Conservation (phyloP, 2,329 filamentous ascomycete species). For the Ascomycota sp. region DNA sequence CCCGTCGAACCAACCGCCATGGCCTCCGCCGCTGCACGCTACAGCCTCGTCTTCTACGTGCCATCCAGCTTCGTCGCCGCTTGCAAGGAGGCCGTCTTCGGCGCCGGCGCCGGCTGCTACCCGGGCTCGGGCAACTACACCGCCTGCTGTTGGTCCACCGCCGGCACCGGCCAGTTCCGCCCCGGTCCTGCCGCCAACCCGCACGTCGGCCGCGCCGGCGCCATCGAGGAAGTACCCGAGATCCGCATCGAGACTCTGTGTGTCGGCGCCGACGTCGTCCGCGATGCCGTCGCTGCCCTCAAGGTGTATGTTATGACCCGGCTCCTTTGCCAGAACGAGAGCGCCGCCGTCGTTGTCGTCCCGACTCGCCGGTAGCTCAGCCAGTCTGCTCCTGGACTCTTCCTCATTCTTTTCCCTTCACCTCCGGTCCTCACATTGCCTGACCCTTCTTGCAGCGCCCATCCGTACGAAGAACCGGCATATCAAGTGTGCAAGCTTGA, state of each 20-base stretch:
- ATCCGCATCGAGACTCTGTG: slow-evolving; percentile 42
- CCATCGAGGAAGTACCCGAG: slow-evolving; percentile 38
- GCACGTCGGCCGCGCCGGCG: slow-evolving; percentile 35
- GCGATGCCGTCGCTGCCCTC: slow-evolving; percentile 38
- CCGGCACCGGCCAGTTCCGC: slow-evolving; percentile 44
- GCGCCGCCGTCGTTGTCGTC: no score
- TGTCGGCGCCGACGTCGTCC: slow-evolving; percentile 33
- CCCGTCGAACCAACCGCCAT: background rate
- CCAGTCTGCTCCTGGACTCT: background rate
- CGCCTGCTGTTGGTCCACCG: slow-evolving; percentile 28
- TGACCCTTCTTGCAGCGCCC: slow-evolving; percentile 9
- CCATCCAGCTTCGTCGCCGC: slow-evolving; percentile 21
- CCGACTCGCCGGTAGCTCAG: background rate
- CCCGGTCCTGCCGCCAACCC: slow-evolving; percentile 41
- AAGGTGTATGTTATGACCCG: slow-evolving; percentile 30
- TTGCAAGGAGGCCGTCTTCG: slow-evolving; percentile 34
- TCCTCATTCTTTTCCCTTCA: background rate
- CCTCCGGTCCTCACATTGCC: no score
- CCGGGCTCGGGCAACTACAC: slow-evolving; percentile 30
- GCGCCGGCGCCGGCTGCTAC: slow-evolving; percentile 34
- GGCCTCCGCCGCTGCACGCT: slow-evolving; percentile 4
- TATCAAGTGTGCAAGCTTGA: slow-evolving; percentile 28
- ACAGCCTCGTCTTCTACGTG: slow-evolving; percentile 28
- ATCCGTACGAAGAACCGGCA: slow-evolving; percentile 31
- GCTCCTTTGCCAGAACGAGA: no score